Conservation (phyloP, 1,139 yeast genomes). For the Diutina mesorugosa region DNA sequence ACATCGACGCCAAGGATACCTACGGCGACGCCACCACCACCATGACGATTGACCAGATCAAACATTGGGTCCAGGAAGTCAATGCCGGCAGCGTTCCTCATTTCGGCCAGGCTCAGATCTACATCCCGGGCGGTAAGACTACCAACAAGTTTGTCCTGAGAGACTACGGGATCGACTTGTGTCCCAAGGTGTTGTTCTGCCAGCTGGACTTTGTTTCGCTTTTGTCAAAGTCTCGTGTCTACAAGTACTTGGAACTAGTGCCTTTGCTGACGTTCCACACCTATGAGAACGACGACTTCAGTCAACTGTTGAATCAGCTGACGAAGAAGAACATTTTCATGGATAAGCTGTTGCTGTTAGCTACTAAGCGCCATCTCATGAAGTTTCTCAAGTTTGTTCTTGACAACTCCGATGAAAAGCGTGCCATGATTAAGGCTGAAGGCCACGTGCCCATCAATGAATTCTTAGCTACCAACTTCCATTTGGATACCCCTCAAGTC, state of each 20-base stretch:
- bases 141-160: conserved; percentile 40
- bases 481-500: conserved; percentile 60
- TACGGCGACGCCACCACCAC: conserved; percentile 88
- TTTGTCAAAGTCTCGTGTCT: conserved; percentile 72
- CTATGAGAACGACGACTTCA: conserved; percentile 75
- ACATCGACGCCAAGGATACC: conserved; percentile 68
- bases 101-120: conserved; percentile 50
- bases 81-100: conserved; percentile 32
- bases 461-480: conserved; percentile 52
- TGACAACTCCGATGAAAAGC: conserved; percentile 39
- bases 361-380: conserved; percentile 80
- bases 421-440: conserved; percentile 28
- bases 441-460: conserved; percentile 41
- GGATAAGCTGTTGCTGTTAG: conserved; percentile 63
- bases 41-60: conserved; percentile 71
- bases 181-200: conserved; percentile 85
- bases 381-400: conserved; percentile 82
- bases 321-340: conserved; percentile 92
- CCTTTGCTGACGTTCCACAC: conserved; percentile 83
- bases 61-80: conserved; percentile 67
- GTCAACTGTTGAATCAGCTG: conserved; percentile 56
- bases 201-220: conserved; percentile 72
- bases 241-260: conserved; percentile 85
- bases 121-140: conserved; percentile 47
- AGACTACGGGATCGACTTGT: conserved; percentile 77